Evolutionary conservation across 108 stramenopile species (phyloP).

Genomic region (Pseudonitzschia pungens): DNA sequence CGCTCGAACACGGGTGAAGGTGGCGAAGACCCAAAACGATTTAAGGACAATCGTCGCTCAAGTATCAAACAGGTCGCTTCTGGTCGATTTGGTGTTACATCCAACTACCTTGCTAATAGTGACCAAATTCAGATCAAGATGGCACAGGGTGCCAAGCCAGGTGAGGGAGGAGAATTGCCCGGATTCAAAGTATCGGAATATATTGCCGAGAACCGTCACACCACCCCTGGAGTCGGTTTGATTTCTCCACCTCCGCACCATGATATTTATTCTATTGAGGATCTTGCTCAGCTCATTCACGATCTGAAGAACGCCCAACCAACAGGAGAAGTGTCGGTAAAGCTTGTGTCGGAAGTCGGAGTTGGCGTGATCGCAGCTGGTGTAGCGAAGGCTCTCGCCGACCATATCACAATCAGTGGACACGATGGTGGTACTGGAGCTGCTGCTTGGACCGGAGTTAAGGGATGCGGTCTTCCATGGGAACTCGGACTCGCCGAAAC

Average conservation of each 20-base stretch:
- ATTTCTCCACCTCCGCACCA: constrained; percentile 97
- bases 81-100: constrained; percentile 95
- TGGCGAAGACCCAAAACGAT: constrained; percentile 91
- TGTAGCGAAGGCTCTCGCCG: constrained; percentile 94
- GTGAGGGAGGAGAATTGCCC: constrained; percentile 96
- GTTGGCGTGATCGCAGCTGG: constrained; percentile 96
- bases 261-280: constrained; percentile 97
- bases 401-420: constrained; percentile 91
- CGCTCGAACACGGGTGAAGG: constrained; percentile 95
- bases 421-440: constrained; percentile 97
- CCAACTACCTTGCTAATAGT: constrained; percentile 92
- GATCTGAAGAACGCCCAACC: constrained; percentile 95
- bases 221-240: constrained; percentile 92
- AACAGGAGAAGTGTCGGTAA: constrained; percentile 93
- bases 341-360: constrained; percentile 98
- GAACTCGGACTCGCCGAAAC: constrained; percentile 96
- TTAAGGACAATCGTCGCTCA: constrained; percentile 87
- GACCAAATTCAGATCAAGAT: constrained; percentile 98
- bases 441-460: constrained; percentile 93
- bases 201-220: constrained; percentile 90
- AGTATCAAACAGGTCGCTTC: constrained; percentile 95
- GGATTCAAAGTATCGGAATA: constrained; percentile 94
- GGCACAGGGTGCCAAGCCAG: constrained; percentile 97
- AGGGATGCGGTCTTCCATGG: constrained; percentile 93
- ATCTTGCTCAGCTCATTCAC: constrained; percentile 96